A percentile compares a stretch with the other conserved stretches of the same genome.
These are phyloP conservation scores for Diaporthe velutina DNA, from an alignment of 2,329 filamentous ascomycete species.

Conservation along the genomic window DNA sequence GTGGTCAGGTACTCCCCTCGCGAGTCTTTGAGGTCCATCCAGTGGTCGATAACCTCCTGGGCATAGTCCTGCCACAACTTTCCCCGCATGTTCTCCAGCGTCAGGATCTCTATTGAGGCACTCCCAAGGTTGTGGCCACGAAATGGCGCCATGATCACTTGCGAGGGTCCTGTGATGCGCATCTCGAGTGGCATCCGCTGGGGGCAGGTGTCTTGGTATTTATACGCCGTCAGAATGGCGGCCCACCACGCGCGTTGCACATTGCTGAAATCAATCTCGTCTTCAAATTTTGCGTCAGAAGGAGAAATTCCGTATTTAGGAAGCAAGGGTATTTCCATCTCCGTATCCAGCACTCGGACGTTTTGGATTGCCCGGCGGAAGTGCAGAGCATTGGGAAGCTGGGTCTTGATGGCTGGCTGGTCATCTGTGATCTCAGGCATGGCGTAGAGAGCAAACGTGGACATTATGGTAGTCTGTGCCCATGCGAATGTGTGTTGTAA, in stretches of 20 bases:
- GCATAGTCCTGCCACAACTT: slow-evolving; percentile 54
- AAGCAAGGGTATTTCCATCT: slow-evolving; percentile 59
- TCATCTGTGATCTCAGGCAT: slow-evolving; percentile 43
- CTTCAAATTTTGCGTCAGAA: slow-evolving; percentile 1
- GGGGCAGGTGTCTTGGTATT: slow-evolving; percentile 47
- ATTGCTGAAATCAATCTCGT: slow-evolving; percentile 55
- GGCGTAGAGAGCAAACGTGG: slow-evolving; percentile 49
- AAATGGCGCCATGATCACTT: slow-evolving; percentile 59
- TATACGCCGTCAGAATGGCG: slow-evolving; percentile 59
- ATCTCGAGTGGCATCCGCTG: slow-evolving; percentile 60
- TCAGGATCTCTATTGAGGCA: slow-evolving; percentile 57
- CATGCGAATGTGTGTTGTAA: slow-evolving; percentile 34
- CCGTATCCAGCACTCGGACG: slow-evolving; percentile 58
- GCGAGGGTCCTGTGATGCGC: slow-evolving; percentile 57
- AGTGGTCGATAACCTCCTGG: slow-evolving; percentile 56
- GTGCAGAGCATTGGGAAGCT: slow-evolving; percentile 59
- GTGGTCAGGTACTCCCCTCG: slow-evolving; percentile 50
- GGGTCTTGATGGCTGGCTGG: slow-evolving; percentile 51
- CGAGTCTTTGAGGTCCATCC: slow-evolving; percentile 53
- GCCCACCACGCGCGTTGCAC: slow-evolving; percentile 65
- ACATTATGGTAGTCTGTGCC: slow-evolving; percentile 48
- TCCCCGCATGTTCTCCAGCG: slow-evolving; percentile 53
- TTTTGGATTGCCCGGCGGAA: slow-evolving; percentile 62
- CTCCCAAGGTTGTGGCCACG: slow-evolving; percentile 56
- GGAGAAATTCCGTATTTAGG: slow-evolving; percentile 45